These are phyloP conservation scores for Carex cristatella DNA, from an alignment of 176 grass and related monocot genomes.

Conservation along the genomic window DNA sequence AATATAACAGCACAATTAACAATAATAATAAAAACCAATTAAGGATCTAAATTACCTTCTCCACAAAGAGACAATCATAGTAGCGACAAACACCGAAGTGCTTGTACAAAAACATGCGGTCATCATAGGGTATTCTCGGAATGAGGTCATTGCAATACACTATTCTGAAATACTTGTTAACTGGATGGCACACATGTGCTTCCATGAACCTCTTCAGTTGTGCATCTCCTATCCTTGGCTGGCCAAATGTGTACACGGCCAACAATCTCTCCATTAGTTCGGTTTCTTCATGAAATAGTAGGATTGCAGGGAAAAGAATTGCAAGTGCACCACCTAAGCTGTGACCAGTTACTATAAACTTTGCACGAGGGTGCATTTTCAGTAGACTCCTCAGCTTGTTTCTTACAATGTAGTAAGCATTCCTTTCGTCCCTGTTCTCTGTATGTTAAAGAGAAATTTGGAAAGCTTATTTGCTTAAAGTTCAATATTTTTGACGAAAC, in stretches of 20 bases:
- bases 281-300: constrained; percentile 34
- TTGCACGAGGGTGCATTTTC: constrained; percentile 35
- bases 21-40: not conserved
- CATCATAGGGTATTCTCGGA: constrained; percentile 57
- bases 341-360: constrained; percentile 61
- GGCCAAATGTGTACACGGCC: constrained; percentile 51
- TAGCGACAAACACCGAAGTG: constrained; percentile 58
- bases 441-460: not conserved
- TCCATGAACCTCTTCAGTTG: constrained; percentile 27
- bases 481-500: not conserved
- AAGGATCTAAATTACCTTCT: constrained; percentile 10
- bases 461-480: not conserved
- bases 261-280: constrained; percentile 34
- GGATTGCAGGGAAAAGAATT: constrained; percentile 53
- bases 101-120: constrained; percentile 24
- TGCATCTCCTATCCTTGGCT: constrained; percentile 64
- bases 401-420: constrained; percentile 75
- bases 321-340: constrained; percentile 84
- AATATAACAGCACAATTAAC: not conserved
- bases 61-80: constrained; percentile 59
- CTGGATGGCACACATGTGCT: not conserved
- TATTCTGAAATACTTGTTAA: constrained; percentile 26
- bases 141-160: constrained; percentile 87
- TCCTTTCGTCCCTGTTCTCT: not conserved
- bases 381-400: constrained; percentile 31